Evolutionary conservation across 78 protist genomes (phyloP).

Genomic region (Speleostelium caveatum): DNA sequence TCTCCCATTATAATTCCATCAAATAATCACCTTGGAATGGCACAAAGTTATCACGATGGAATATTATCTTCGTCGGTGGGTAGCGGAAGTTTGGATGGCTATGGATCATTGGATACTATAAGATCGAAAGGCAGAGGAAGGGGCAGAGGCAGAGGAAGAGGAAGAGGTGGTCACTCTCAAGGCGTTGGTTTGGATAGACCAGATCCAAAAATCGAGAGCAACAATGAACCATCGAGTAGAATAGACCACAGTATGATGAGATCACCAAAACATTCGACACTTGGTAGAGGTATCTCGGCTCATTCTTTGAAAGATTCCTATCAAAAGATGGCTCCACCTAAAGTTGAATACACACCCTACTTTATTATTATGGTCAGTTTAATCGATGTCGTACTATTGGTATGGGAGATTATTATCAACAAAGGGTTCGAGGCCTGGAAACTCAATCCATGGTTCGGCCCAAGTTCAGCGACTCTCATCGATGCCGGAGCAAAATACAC

Average conservation of each 20-base stretch:
- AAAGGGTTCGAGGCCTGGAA: constrained; percentile 70
- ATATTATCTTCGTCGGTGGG: not conserved
- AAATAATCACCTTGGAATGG: no score
- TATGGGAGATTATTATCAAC: constrained; percentile 75
- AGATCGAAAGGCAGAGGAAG: constrained; percentile 31
- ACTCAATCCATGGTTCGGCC: constrained; percentile 83
- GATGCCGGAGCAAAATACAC: constrained; percentile 78
- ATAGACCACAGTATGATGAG: not conserved
- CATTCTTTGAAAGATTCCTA: constrained; percentile 27
- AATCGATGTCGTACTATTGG: constrained; percentile 30
- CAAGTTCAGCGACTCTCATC: constrained; percentile 32
- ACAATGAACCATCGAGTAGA: not conserved
- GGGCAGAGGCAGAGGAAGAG: constrained; percentile 76
- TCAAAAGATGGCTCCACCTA: constrained; percentile 30
- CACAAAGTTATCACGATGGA: no score
- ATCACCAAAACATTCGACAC: constrained; percentile 9
- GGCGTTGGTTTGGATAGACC: not conserved
- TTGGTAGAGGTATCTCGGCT: constrained; percentile 29
- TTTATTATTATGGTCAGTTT: constrained; percentile 67
- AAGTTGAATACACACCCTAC: constrained; percentile 57
- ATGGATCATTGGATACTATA: no score
- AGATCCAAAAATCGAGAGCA: not conserved
- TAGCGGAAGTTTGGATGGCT: not conserved
- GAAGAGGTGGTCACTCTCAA: constrained; percentile 42
- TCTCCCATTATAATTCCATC: not conserved